Evolutionary conservation across 345 rosid species (phyloP).

Genomic region (Raphanus sativus): DNA sequence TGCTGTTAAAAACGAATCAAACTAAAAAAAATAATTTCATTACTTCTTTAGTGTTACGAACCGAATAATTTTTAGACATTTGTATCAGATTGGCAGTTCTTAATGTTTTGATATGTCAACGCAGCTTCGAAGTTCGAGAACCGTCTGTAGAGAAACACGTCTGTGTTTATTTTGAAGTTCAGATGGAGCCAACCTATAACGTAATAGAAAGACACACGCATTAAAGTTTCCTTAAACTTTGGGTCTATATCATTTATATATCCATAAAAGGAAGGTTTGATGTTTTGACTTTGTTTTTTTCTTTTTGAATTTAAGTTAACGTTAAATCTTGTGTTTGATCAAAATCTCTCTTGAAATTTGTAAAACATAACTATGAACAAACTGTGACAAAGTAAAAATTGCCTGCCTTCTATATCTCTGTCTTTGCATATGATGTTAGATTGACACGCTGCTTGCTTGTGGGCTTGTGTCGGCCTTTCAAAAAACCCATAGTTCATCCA

Average conservation of each 20-base stretch:
- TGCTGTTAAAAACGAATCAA: slow-evolving; percentile 22
- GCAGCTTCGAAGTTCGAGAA: slow-evolving; percentile 33
- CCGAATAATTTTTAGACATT: slow-evolving; percentile 27
- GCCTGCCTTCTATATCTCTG: slow-evolving; percentile 7
- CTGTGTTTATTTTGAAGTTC: neutral
- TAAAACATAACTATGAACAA: neutral
- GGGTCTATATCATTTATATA: neutral
- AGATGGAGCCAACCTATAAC: slow-evolving; percentile 11
- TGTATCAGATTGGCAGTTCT: slow-evolving; percentile 21
- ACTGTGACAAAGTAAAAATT: neutral
- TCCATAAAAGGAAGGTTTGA: neutral
- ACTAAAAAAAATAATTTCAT: neutral
- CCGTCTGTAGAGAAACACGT: slow-evolving; percentile 2
- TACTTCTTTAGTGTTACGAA: slow-evolving; percentile 1
- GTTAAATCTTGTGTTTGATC: neutral
- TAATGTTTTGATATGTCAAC: slow-evolving; percentile 26
- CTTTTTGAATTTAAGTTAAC: neutral
- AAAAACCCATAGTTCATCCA: slow-evolving; percentile 74
- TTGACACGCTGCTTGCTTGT: slow-evolving; percentile 80
- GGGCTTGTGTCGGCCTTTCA: slow-evolving; percentile 95
- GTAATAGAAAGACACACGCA: neutral
- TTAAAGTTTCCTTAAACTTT: slow-evolving; percentile 1
- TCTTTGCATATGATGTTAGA: slow-evolving; percentile 47
- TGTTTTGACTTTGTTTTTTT: neutral
- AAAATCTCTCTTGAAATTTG: neutral